A percentile compares a stretch with the other conserved stretches of the same genome.
These are phyloP conservation scores for Cylindrotheca closterium DNA, from an alignment of 108 stramenopile species.

Conservation along the genomic window DNA sequence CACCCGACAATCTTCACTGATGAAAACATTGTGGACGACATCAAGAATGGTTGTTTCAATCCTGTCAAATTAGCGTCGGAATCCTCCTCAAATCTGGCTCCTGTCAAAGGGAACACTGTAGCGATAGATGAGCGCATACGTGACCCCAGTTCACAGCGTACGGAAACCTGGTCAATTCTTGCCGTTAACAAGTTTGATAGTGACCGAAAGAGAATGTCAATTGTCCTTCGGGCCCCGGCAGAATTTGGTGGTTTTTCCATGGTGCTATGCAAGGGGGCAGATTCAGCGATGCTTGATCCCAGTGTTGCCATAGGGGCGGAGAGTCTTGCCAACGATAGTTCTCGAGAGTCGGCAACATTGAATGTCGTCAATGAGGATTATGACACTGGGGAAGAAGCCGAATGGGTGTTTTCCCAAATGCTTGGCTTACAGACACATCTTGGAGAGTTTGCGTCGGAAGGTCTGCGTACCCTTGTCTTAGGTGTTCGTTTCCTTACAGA, in stretches of 20 bases:
- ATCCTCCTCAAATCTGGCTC: slow-evolving; percentile 36
- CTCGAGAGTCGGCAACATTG: slow-evolving; percentile 7
- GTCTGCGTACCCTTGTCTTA: slow-evolving; percentile 93
- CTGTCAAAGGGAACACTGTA: slow-evolving; percentile 7
- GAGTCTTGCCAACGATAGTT: slow-evolving; percentile 5
- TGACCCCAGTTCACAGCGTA: slow-evolving; percentile 12
- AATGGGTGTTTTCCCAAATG: slow-evolving; percentile 57
- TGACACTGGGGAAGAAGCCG: slow-evolving; percentile 24
- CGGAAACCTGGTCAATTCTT: slow-evolving; percentile 82
- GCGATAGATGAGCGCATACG: slow-evolving; percentile 12
- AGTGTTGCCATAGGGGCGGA: slow-evolving; percentile 46
- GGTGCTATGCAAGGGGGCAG: slow-evolving; percentile 92
- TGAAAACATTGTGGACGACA: slow-evolving; percentile 36
- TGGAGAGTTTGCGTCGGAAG: slow-evolving; percentile 91
- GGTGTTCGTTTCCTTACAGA: slow-evolving; percentile 82
- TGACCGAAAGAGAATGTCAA: slow-evolving; percentile 94
- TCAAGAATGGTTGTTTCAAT: slow-evolving; percentile 52
- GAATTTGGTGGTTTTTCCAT: slow-evolving; percentile 73
- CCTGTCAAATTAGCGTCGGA: slow-evolving; percentile 54
- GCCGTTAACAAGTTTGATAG: slow-evolving; percentile 95
- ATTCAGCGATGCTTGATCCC: slow-evolving; percentile 84
- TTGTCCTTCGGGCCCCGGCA: slow-evolving; percentile 80
- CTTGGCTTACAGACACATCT: slow-evolving; percentile 78
- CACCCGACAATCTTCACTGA: slow-evolving; percentile 68
- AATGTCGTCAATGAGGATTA: slow-evolving; percentile 12